Conservation (phyloP, 1,284 basidiomycete genomes). For the Amylostereum chailletii region DNA sequence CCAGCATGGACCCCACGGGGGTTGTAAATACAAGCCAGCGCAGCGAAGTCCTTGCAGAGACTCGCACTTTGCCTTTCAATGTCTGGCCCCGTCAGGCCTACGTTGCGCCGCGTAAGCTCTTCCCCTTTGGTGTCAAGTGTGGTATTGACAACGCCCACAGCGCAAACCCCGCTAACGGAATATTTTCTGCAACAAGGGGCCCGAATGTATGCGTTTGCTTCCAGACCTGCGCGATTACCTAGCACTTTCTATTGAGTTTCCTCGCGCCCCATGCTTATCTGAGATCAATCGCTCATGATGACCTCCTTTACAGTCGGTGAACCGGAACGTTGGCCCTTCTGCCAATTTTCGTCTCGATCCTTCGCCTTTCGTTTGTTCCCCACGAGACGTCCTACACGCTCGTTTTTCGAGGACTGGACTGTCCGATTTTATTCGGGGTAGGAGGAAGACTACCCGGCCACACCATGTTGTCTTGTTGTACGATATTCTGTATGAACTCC, state of each 20-base stretch:
- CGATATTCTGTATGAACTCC: too few species aligned
- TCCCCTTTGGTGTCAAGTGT: conserved; percentile 10
- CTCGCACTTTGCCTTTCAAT: conserved; percentile 68
- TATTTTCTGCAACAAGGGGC: conserved; percentile 74
- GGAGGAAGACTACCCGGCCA: too few species aligned
- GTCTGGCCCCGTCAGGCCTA: conserved; percentile 68
- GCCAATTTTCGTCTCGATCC: too few species aligned
- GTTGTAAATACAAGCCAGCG: conserved; percentile 38
- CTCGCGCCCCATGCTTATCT: neutral
- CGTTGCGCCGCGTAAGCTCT: conserved; percentile 63
- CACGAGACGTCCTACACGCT: too few species aligned
- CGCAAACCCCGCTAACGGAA: conserved; percentile 51
- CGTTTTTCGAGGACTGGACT: too few species aligned
- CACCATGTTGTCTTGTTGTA: too few species aligned
- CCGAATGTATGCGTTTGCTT: conserved; percentile 54
- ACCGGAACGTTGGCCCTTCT: too few species aligned
- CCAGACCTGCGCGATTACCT: conserved; percentile 16
- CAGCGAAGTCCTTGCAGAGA: conserved; percentile 59
- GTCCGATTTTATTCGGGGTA: too few species aligned
- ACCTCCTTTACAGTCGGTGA: too few species aligned
- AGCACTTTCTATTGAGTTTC: conserved; percentile 10
- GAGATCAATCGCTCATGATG: too few species aligned
- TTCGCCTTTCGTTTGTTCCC: too few species aligned
- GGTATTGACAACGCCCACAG: conserved; percentile 23
- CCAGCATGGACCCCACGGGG: conserved; percentile 44